Evolutionary conservation across 257 asterid genomes (phyloP), one percentile per base, ranked within the genome.

Genomic region (Lithospermum erythrorhizon): DNA sequence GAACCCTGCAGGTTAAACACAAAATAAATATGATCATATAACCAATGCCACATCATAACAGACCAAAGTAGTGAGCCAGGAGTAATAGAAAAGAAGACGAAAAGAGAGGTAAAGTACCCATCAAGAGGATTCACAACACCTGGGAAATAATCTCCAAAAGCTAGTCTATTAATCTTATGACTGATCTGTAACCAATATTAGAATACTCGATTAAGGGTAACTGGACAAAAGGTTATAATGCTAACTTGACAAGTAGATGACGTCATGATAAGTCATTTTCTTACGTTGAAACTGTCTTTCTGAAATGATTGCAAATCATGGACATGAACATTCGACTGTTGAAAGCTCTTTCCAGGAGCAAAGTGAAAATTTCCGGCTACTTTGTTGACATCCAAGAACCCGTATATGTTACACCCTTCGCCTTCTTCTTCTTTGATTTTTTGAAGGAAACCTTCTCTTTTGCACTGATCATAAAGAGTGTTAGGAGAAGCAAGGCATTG

Each of bases 341-440:
- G 95, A 72, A 91, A 91, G 77, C 98, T 88, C 87, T 91, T 91
- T 70, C 98, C 98, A 64, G 98, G 98, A 21, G 98, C 98, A 79
- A 91, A 91, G 79, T 91, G 98, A 65, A 91, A 88, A 78, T 84
- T 91, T 53, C 98, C 98, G 66, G 90, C 98, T 61, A 91, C 96
- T 71, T 84, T 88, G 75, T 91, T 91, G 67, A 91, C 94, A 64
- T 88, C 98, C 82, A 91, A 70, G 79, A 88, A 91, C 24, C 98
- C 98, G 65, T 91, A 82, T 29, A 91, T 58, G 67, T 84, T 91
- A 70, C 98, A 91, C 53, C 98, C 98, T 79, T 88, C 98, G 29
- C 98, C 96, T 52, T 85, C 98, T 79, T 91, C 98, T 8, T 77
- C 95, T 84, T 88, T 91, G 74, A 91, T 78, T 73, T 61, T 84